Percentiles rank a stretch among this genome's conserved stretches.
phyloP scores from a whole-genome alignment of 1,139 yeast species.

The Suhomyces yuchorum region DNA sequence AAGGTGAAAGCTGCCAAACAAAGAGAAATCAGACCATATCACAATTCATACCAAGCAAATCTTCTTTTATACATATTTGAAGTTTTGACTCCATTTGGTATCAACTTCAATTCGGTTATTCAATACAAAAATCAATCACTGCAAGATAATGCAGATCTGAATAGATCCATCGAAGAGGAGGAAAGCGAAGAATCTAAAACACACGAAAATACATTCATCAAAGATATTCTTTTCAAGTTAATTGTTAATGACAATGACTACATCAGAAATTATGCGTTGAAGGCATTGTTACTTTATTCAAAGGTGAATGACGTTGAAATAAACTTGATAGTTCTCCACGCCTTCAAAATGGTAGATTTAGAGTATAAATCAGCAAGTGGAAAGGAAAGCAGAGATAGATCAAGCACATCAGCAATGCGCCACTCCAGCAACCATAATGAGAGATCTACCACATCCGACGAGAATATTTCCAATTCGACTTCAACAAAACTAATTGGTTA shows the following conservation, averaged over 20 bases:
- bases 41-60: conserved; percentile 40
- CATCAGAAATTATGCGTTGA: conserved; percentile 41
- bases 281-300: conserved; percentile 37
- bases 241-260: conserved; percentile 37
- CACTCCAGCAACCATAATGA: not conserved
- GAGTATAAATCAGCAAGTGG: conserved; percentile 30
- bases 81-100: conserved; percentile 40
- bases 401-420: not conserved
- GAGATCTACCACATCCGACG: conserved; percentile 15
- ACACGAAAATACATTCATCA: conserved; percentile 29
- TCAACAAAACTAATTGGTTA: conserved; percentile 34
- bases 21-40: conserved; percentile 31
- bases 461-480: conserved; percentile 27
- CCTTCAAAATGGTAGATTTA: conserved; percentile 36
- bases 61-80: conserved; percentile 36
- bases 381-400: conserved; percentile 18
- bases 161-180: conserved; percentile 27
- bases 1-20: conserved; percentile 22
- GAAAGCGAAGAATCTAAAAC: conserved; percentile 20
- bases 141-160: conserved; percentile 20
- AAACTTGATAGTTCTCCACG: conserved; percentile 37
- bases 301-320: conserved; percentile 37
- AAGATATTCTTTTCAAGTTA: conserved; percentile 35
- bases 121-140: conserved; percentile 15
- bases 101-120: conserved; percentile 33